Evolutionary conservation across 2,329 filamentous ascomycete species (phyloP).

Genomic region (Sordariomycetes sp.): DNA sequence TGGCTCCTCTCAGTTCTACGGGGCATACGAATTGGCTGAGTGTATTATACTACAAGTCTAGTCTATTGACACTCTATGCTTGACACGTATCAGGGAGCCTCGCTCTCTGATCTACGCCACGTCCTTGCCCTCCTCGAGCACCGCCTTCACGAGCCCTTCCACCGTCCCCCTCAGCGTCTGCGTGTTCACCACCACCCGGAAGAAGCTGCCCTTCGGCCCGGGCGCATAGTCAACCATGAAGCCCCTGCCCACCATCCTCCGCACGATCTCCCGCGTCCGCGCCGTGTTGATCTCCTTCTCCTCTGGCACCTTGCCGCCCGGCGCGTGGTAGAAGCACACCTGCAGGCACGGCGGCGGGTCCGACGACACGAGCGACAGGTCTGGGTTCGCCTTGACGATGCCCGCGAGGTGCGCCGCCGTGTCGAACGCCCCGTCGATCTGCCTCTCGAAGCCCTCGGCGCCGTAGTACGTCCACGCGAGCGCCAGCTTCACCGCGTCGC

Average conservation of each 20-base stretch:
- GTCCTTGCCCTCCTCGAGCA: slow-evolving; percentile 33
- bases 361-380: slow-evolving; percentile 63
- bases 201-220: slow-evolving; percentile 42
- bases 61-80: background rate
- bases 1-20: background rate
- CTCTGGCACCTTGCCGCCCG: slow-evolving; percentile 32
- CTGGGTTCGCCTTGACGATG: slow-evolving; percentile 38
- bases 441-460: slow-evolving; percentile 55
- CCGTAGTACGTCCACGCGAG: slow-evolving; percentile 89
- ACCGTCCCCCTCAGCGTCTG: slow-evolving; percentile 42
- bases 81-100: background rate
- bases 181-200: slow-evolving; percentile 48
- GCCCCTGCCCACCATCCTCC: slow-evolving; percentile 34
- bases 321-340: slow-evolving; percentile 85
- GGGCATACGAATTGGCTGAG: background rate
- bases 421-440: slow-evolving; percentile 64
- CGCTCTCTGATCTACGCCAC: background rate
- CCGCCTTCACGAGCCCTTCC: slow-evolving; percentile 39
- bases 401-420: slow-evolving; percentile 59
- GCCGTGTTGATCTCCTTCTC: slow-evolving; percentile 34
- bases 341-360: slow-evolving; percentile 82
- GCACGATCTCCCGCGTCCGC: slow-evolving; percentile 36
- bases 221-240: slow-evolving; percentile 56
- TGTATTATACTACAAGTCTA: background rate
- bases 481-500: slow-evolving; percentile 78